These are phyloP conservation scores for Alternaria conjuncta DNA, from an alignment of 2,329 filamentous ascomycete species.

Conservation along the genomic window DNA sequence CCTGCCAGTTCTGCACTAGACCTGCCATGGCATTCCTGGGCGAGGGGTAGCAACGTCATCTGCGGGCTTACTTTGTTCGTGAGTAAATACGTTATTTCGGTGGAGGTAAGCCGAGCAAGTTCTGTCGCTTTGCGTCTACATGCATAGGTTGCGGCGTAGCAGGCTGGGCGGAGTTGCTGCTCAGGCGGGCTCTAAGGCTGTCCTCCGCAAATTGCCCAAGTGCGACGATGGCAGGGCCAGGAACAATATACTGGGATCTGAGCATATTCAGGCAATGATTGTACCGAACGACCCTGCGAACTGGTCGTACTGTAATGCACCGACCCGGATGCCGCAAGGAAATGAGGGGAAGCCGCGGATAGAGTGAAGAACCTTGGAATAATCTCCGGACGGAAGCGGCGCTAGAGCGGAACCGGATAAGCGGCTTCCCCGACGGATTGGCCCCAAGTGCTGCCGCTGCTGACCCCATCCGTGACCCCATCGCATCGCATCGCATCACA, in stretches of 20 bases:
- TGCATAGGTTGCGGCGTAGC: not conserved
- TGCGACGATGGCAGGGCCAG: not conserved
- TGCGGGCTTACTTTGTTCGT: not conserved
- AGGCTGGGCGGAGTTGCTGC: not conserved
- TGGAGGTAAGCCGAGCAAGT: not conserved
- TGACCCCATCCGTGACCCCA: not conserved
- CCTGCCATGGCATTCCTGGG: slow-evolving; percentile 30
- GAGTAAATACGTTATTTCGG: not conserved
- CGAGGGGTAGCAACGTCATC: slow-evolving; percentile 22
- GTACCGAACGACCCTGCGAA: not conserved
- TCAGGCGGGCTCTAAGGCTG: not conserved
- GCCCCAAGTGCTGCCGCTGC: not conserved
- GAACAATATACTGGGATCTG: too few relatives aligned
- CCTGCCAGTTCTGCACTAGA: slow-evolving; percentile 29
- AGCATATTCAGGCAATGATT: not conserved
- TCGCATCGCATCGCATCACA: not conserved
- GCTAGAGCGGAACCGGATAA: not conserved
- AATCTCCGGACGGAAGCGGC: not conserved
- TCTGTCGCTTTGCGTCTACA: not conserved
- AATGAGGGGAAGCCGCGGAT: not conserved
- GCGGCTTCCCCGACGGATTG: not conserved
- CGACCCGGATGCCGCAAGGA: not conserved
- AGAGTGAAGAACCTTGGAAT: not conserved
- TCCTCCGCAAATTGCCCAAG: not conserved
- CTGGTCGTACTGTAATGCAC: not conserved